Conservation (phyloP, 495 filamentous ascomycete genomes). For the Penicillium silybi region DNA sequence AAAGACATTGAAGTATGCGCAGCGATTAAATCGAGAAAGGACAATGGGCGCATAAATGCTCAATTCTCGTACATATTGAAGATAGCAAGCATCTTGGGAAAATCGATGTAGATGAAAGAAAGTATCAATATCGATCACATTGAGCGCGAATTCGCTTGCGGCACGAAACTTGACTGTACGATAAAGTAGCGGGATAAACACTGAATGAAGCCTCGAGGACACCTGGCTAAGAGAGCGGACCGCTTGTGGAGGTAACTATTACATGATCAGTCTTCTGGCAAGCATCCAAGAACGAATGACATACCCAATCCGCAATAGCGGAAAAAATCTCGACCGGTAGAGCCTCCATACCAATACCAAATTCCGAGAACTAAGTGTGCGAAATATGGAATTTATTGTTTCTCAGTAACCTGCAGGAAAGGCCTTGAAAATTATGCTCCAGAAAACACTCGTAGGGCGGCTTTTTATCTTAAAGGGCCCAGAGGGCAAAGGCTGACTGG, state of each 20-base stretch:
- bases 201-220: background rate
- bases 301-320: too few species aligned
- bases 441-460: too few species aligned
- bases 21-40: conserved; percentile 9
- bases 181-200: conserved; percentile 1
- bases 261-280: too few species aligned
- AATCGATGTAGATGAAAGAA: conserved; percentile 1
- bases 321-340: too few species aligned
- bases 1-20: conserved; percentile 5
- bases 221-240: conserved; percentile 4
- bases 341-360: too few species aligned
- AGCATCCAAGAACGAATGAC: too few species aligned
- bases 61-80: conserved; percentile 1
- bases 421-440: too few species aligned
- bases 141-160: conserved; percentile 8
- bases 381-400: too few species aligned
- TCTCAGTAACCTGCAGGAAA: too few species aligned
- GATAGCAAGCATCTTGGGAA: background rate
- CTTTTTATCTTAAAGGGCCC: too few species aligned
- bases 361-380: too few species aligned
- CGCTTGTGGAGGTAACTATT: background rate
- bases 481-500: too few species aligned
- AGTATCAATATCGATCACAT: conserved; percentile 5
- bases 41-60: conserved; percentile 5
- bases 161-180: conserved; percentile 2